Conservation (phyloP, 768 basidiomycete genomes). For the Hericium rajendrae region DNA sequence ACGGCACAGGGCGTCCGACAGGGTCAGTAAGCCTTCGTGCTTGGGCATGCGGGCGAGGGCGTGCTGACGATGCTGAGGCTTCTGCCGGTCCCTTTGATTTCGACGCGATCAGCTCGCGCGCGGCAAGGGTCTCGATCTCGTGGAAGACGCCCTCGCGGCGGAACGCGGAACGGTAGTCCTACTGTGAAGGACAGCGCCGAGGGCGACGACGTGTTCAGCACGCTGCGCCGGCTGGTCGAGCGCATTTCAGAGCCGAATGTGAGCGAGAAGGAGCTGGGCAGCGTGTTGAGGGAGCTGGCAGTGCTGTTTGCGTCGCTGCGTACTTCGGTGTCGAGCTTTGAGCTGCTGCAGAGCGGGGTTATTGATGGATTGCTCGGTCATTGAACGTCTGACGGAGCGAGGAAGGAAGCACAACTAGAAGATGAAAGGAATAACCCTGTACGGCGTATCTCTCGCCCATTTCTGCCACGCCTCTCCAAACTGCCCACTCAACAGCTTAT, state of each 20-base stretch:
- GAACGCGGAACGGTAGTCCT: too few relatives aligned
- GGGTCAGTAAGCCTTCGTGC: too few relatives aligned
- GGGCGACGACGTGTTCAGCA: conserved; percentile 53
- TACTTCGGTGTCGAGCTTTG: conserved; percentile 88
- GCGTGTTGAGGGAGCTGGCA: conserved; percentile 65
- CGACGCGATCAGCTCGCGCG: too few relatives aligned
- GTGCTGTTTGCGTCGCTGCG: conserved; percentile 67
- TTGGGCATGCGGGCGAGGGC: too few relatives aligned
- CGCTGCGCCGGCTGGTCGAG: conserved; percentile 54
- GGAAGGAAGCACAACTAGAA: not conserved
- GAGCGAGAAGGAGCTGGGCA: conserved; percentile 53
- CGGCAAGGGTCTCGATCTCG: too few relatives aligned
- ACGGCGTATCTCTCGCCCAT: conserved; percentile 9
- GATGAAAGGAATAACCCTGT: conserved; percentile 8
- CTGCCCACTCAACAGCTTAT: conserved; percentile 7
- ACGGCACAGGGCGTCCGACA: too few relatives aligned
- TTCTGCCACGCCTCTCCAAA: conserved; percentile 12
- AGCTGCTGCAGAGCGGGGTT: conserved; percentile 87
- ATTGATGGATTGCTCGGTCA: conserved; percentile 65
- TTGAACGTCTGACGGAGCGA: too few relatives aligned
- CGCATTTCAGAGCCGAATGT: conserved; percentile 44
- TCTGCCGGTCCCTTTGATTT: too few relatives aligned
- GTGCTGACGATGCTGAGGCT: too few relatives aligned
- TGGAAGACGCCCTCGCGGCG: too few relatives aligned
- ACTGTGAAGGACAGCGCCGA: conserved; percentile 44